These are phyloP conservation scores for Mycena indigotica DNA, from an alignment of 768 basidiomycete species.

Conservation along the genomic window DNA sequence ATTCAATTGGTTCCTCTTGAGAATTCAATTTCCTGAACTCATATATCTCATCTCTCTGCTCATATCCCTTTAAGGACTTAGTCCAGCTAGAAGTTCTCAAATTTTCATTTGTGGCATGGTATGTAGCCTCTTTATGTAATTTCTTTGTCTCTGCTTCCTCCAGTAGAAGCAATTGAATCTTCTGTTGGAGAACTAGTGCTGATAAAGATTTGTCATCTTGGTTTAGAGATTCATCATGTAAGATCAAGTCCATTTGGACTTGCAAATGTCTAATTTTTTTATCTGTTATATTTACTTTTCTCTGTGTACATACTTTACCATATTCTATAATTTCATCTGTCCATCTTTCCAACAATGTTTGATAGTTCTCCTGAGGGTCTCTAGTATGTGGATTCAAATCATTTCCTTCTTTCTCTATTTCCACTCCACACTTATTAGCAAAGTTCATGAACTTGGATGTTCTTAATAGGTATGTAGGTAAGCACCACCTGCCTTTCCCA, in stretches of 20 bases:
- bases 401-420: background rate
- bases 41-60: background rate
- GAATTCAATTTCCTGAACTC: background rate
- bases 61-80: background rate
- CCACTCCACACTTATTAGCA: background rate
- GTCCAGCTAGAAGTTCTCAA: background rate
- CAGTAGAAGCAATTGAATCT: background rate
- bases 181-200: background rate
- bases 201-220: background rate
- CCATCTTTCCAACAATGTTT: background rate
- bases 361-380: background rate
- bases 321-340: background rate
- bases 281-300: background rate
- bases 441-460: slow-evolving; percentile 4
- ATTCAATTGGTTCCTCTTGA: background rate
- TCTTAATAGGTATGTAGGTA: slow-evolving; percentile 11
- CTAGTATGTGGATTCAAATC: background rate
- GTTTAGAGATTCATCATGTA: background rate
- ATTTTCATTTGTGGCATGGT: background rate
- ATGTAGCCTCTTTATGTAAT: background rate
- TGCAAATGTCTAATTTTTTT: background rate
- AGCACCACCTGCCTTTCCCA: slow-evolving; percentile 10
- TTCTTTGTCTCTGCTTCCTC: background rate
- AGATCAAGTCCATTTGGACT: background rate
- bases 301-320: background rate